phyloP scores from a whole-genome alignment of 108 stramenopile species.

The Skeletonema grethae region DNA sequence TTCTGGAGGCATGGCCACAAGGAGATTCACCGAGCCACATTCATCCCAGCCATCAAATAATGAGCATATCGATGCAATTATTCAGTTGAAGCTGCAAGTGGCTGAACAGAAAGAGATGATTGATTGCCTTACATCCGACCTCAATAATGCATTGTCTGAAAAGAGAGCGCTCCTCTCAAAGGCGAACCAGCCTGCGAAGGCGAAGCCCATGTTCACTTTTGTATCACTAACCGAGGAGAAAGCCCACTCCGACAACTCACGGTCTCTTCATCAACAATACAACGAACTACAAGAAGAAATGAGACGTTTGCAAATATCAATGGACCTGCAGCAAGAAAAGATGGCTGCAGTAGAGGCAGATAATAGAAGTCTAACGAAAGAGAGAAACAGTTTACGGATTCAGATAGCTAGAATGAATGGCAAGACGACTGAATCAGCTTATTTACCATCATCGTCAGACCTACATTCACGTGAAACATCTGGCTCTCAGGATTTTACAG shows the following conservation, averaged over 20 bases:
- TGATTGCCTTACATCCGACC: not conserved
- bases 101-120: not conserved
- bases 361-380: not conserved
- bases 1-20: not conserved
- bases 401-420: not conserved
- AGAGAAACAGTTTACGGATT: not conserved
- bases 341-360: not conserved
- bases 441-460: not conserved
- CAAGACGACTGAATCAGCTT: not conserved
- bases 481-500: not conserved
- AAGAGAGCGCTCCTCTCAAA: not conserved
- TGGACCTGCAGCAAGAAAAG: not conserved
- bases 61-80: not conserved
- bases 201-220: not conserved
- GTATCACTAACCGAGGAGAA: not conserved
- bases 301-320: not conserved
- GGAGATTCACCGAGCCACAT: not conserved
- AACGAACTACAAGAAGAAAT: not conserved
- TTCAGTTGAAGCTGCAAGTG: conserved; percentile 2
- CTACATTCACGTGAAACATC: not conserved
- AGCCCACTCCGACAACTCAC: not conserved
- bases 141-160: not conserved
- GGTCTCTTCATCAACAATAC: not conserved
- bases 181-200: not conserved
- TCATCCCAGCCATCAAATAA: not conserved